Percentiles rank a stretch among this genome's conserved stretches.
Conservation (phyloP, 495 filamentous ascomycete genomes). For the Xylaria intraflava region DNA sequence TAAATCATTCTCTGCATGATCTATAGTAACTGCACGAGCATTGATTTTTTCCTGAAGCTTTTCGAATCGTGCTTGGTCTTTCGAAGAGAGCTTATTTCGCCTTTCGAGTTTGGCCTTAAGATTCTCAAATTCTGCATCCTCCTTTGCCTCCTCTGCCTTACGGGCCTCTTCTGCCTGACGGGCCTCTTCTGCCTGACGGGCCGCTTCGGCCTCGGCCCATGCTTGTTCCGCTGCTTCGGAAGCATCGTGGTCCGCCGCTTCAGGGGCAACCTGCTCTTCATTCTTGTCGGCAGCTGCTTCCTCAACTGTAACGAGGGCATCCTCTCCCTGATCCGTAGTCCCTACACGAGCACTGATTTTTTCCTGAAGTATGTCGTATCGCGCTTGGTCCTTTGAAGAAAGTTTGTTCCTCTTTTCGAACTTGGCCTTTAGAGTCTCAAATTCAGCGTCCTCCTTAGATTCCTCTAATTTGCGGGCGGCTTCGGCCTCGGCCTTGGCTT, state of each 20-base stretch:
- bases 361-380: conserved; percentile 30
- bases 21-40: conserved; percentile 13
- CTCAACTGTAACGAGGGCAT: conserved; percentile 20
- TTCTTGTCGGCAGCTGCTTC: conserved; percentile 27
- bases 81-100: conserved; percentile 26
- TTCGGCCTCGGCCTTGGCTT: conserved; percentile 12
- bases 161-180: conserved; percentile 21
- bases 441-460: conserved; percentile 20
- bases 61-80: conserved; percentile 30
- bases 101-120: conserved; percentile 18
- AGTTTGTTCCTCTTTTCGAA: conserved; percentile 24
- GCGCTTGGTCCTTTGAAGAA: conserved; percentile 26
- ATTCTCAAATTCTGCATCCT: conserved; percentile 15
- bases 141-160: conserved; percentile 24
- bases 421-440: conserved; percentile 14
- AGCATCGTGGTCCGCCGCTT: conserved; percentile 14
- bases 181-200: neutral
- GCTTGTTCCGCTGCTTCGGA: neutral
- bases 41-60: conserved; percentile 31
- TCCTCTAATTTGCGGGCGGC: conserved; percentile 19
- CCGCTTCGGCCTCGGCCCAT: neutral
- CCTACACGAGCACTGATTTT: conserved; percentile 24
- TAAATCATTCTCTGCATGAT: conserved; percentile 6
- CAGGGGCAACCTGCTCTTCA: conserved; percentile 25
- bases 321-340: conserved; percentile 23